Conservation (phyloP, 2,329 filamentous ascomycete species). For the Gaeumannomyces sp. region DNA sequence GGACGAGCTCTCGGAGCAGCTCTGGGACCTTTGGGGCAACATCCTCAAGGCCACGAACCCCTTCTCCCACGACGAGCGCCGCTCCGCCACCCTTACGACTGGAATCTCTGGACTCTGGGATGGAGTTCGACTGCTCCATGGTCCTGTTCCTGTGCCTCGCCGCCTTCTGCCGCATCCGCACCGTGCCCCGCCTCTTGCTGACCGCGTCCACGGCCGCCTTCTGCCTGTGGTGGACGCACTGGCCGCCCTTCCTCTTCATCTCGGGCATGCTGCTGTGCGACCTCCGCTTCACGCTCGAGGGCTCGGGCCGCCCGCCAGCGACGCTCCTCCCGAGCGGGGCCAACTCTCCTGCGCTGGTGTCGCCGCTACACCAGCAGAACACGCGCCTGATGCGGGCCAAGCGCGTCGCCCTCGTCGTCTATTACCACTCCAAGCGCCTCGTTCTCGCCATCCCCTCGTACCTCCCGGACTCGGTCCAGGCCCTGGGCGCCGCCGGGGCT, state of each 20-base stretch:
- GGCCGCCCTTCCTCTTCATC: slow-evolving; percentile 24
- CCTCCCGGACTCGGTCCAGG: too few species aligned
- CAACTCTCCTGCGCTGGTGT: too few species aligned
- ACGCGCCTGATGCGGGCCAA: too few species aligned
- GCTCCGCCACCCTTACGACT: slow-evolving; percentile 22
- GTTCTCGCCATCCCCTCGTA: slow-evolving; percentile 11
- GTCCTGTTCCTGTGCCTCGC: slow-evolving; percentile 27
- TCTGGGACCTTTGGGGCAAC: slow-evolving; percentile 12
- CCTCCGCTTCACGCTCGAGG: slow-evolving; percentile 19
- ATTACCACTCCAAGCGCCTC: slow-evolving; percentile 9
- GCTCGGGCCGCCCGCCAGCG: slow-evolving; percentile 4
- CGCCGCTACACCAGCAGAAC: too few species aligned
- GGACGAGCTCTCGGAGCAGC: slow-evolving; percentile 8
- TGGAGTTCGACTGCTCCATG: slow-evolving; percentile 31
- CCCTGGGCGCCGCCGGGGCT: too few species aligned
- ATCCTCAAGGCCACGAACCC: slow-evolving; percentile 12
- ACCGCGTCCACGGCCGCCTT: slow-evolving; percentile 10
- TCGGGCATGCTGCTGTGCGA: slow-evolving; percentile 27
- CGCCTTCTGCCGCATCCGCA: slow-evolving; percentile 21
- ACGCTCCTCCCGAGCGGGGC: not conserved
- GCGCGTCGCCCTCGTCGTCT: slow-evolving; percentile 1
- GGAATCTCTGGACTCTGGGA: slow-evolving; percentile 31
- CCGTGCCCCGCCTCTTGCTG: slow-evolving; percentile 14
- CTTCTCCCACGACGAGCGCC: slow-evolving; percentile 43
- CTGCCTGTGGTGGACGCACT: slow-evolving; percentile 20